phyloP scores from a whole-genome alignment of 495 filamentous ascomycete species.

The Neurospora sp. region DNA sequence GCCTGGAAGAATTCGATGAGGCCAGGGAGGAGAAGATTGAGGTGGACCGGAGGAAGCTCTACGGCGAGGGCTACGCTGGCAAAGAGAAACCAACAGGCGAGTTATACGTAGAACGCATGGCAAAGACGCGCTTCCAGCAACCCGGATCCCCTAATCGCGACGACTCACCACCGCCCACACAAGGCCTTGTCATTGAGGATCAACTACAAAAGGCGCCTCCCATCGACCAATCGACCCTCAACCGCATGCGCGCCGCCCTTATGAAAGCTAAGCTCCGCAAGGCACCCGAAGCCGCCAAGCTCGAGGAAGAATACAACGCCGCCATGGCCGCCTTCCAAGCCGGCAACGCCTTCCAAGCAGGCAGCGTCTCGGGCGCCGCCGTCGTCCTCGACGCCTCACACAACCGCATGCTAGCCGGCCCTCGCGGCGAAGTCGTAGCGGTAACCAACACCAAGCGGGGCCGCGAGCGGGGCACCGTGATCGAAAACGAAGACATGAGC shows the following conservation, averaged over 20 bases:
- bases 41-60: conserved; percentile 70
- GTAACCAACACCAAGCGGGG: conserved; percentile 63
- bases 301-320: conserved; percentile 78
- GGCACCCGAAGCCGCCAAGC: conserved; percentile 57
- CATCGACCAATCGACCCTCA: conserved; percentile 70
- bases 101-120: conserved; percentile 60
- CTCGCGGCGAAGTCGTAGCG: conserved; percentile 62
- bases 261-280: conserved; percentile 85
- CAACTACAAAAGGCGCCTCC: conserved; percentile 29
- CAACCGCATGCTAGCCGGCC: conserved; percentile 73
- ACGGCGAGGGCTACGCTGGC: conserved; percentile 76
- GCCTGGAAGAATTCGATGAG: conserved; percentile 78
- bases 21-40: conserved; percentile 93
- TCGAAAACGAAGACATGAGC: conserved; percentile 91
- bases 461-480: conserved; percentile 64
- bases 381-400: conserved; percentile 82
- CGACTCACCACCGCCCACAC: conserved; percentile 21
- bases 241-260: conserved; percentile 81
- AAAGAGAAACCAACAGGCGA: conserved; percentile 87
- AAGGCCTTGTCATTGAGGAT: conserved; percentile 36
- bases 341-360: conserved; percentile 30
- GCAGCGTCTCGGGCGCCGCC: conserved; percentile 32
- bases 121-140: conserved; percentile 8
- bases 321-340: conserved; percentile 49
- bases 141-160: neutral